Percentiles rank a stretch among this genome's conserved stretches.
These are phyloP conservation scores for Cordyceps cateniannulata DNA, from an alignment of 2,329 filamentous ascomycete species.

Conservation along the genomic window DNA sequence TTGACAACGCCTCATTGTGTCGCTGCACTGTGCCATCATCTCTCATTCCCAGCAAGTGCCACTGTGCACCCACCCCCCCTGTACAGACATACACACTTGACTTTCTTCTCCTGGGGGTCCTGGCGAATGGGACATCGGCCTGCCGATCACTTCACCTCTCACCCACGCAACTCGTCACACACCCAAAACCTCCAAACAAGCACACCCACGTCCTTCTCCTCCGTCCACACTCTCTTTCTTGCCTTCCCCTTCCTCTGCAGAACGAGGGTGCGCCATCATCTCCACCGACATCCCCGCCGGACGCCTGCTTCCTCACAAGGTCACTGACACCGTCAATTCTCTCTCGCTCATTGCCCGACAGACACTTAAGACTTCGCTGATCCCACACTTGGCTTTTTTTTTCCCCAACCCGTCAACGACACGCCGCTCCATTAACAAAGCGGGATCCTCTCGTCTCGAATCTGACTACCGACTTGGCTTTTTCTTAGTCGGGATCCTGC, in stretches of 20 bases:
- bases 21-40: not conserved
- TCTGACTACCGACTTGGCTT: slow-evolving; percentile 33
- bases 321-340: slow-evolving; percentile 17
- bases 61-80: slow-evolving; percentile 21
- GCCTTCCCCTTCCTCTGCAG: slow-evolving; percentile 1
- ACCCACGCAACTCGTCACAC: slow-evolving; percentile 44
- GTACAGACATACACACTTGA: slow-evolving; percentile 35
- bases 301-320: slow-evolving; percentile 24
- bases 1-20: not conserved
- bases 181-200: slow-evolving; percentile 18
- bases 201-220: slow-evolving; percentile 1
- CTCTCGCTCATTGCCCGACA: slow-evolving; percentile 23
- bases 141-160: slow-evolving; percentile 44
- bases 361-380: slow-evolving; percentile 56
- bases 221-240: not conserved
- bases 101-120: slow-evolving; percentile 36
- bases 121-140: slow-evolving; percentile 44
- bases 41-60: not conserved
- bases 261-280: slow-evolving; percentile 17
- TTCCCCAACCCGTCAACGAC: slow-evolving; percentile 11
- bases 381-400: slow-evolving; percentile 33
- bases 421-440: slow-evolving; percentile 1
- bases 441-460: slow-evolving; percentile 27
- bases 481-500: slow-evolving; percentile 39
- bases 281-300: slow-evolving; percentile 28